phyloP scores from a whole-genome alignment of 2,329 filamentous ascomycete species.

The Sphaceloma murrayae region DNA sequence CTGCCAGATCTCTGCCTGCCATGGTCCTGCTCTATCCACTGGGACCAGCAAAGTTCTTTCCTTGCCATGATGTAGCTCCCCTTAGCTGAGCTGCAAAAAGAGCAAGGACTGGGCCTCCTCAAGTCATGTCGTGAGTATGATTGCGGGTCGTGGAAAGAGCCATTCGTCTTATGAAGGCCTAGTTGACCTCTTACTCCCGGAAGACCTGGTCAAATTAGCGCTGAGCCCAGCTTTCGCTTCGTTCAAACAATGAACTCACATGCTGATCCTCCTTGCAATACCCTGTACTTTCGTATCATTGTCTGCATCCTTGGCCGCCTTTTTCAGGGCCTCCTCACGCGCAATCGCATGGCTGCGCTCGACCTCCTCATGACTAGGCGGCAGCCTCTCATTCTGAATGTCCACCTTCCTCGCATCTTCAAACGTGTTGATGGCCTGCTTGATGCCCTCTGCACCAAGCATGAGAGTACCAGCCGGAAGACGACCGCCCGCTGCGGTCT shows the following conservation, averaged over 20 bases:
- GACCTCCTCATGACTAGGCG: conserved; percentile 87
- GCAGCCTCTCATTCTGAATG: conserved; percentile 88
- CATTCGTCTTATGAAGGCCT: conserved; percentile 2
- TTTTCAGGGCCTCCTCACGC: conserved; percentile 70
- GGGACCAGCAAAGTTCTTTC: too few species aligned
- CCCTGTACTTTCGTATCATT: conserved; percentile 82
- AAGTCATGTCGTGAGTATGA: too few species aligned
- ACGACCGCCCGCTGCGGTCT: conserved; percentile 87
- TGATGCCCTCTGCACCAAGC: conserved; percentile 96
- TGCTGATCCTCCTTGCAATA: conserved; percentile 85
- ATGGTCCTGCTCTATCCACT: too few species aligned
- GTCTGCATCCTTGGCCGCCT: conserved; percentile 78
- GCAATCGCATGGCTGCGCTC: conserved; percentile 72
- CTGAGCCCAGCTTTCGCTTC: neutral
- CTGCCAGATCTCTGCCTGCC: too few species aligned
- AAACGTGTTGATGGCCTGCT: conserved; percentile 93
- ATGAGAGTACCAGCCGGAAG: conserved; percentile 93
- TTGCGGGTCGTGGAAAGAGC: too few species aligned
- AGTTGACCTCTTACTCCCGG: conserved; percentile 5
- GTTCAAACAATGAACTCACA: conserved; percentile 52
- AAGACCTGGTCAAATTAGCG: neutral
- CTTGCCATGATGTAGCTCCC: too few species aligned
- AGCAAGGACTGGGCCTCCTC: too few species aligned
- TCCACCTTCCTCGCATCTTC: conserved; percentile 97
- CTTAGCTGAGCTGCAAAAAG: too few species aligned